Base-by-base conservation (phyloP, 108 stramenopile genomes). In the Parietichytrium sp. region DNA sequence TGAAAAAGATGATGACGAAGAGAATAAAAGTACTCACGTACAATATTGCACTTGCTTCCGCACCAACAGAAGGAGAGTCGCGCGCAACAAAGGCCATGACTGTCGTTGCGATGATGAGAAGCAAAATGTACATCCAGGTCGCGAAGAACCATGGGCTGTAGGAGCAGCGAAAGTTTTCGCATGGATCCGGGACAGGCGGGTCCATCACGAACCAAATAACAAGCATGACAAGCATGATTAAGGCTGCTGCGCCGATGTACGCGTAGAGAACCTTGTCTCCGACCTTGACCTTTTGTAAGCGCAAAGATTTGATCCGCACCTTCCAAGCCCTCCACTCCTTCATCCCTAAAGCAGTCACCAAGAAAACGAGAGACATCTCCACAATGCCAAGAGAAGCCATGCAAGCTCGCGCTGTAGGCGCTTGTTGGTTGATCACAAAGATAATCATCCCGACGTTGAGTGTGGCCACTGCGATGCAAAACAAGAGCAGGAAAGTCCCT, bases 91-190 rank as follows among this genome's bases (percentile, higher is more conserved):
- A 33, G 20, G 61, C 61, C 61, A 72, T 72, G 42, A 23, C 42
- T 12, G 45, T 42, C 38, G 61, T 72, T 2, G 45, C 15, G 15
- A 72, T n/a, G 10, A 33, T 42, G 1, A 72, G 61, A 10, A 72
- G 3, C 7, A 72, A 45, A 10, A 72, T 33, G 38, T 42, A 72
- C 10, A 33, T 42, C 61, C 61, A 72, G 8, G 61, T 18, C 0
- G 61, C 61, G 20, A 72, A 72, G 61, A 72, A 42, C 8, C 36
- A 42, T 6, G 61, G 61, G 42, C 61, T 72, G 15, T 8, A 6
- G 10, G 61, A 72, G 61, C 61, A 72, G 61, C 61, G 36, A 72
- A 72, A 72, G 61, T 72, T n/a, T 6, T 12, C 42, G 3, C 61
- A 72, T 42, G 61, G 61, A 38, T 72, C 61, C 1, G 61, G 61